Percentiles rank a stretch among this genome's conserved stretches.
phyloP scores from a whole-genome alignment of 2,329 filamentous ascomycete genomes.

The Mollisia scopiformis region DNA sequence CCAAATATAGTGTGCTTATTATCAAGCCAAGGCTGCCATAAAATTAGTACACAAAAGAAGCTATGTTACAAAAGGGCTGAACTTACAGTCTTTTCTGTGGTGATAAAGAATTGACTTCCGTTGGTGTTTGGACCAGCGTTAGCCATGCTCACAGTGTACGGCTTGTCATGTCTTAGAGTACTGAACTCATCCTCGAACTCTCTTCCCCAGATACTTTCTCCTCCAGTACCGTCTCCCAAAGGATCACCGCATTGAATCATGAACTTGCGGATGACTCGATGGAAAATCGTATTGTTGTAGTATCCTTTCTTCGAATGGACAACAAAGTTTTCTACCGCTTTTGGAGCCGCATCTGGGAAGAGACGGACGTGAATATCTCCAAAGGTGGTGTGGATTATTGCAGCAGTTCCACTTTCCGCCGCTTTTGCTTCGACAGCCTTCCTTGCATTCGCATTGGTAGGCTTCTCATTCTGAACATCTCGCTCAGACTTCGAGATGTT shows the following conservation, averaged over 20 bases:
- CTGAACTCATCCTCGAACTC: slow-evolving; percentile 95
- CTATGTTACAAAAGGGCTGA: background rate
- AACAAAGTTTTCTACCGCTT: slow-evolving; percentile 96
- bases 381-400: slow-evolving; percentile 87
- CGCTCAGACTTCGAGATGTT: slow-evolving; percentile 81
- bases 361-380: slow-evolving; percentile 93
- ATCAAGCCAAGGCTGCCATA: slow-evolving; percentile 79
- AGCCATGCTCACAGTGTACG: slow-evolving; percentile 96
- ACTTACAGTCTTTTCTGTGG: slow-evolving; percentile 88
- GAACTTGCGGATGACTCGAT: slow-evolving; percentile 95
- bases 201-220: slow-evolving; percentile 89
- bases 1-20: slow-evolving; percentile 97
- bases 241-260: slow-evolving; percentile 94
- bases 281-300: slow-evolving; percentile 98
- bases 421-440: slow-evolving; percentile 62
- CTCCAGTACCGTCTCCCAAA: slow-evolving; percentile 84
- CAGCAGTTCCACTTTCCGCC: slow-evolving; percentile 75
- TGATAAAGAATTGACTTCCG: slow-evolving; percentile 97
- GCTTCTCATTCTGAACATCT: slow-evolving; percentile 95
- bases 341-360: slow-evolving; percentile 91
- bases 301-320: slow-evolving; percentile 88
- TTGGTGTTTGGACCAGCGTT: slow-evolving; percentile 97
- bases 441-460: slow-evolving; percentile 62
- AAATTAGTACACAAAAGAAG: slow-evolving; percentile 8
- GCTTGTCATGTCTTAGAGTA: slow-evolving; percentile 88